Percentiles rank a stretch among this genome's conserved stretches.
These are phyloP conservation scores for Eucalyptus erythrocorys DNA, from an alignment of 345 rosid genomes.

Conservation along the genomic window DNA sequence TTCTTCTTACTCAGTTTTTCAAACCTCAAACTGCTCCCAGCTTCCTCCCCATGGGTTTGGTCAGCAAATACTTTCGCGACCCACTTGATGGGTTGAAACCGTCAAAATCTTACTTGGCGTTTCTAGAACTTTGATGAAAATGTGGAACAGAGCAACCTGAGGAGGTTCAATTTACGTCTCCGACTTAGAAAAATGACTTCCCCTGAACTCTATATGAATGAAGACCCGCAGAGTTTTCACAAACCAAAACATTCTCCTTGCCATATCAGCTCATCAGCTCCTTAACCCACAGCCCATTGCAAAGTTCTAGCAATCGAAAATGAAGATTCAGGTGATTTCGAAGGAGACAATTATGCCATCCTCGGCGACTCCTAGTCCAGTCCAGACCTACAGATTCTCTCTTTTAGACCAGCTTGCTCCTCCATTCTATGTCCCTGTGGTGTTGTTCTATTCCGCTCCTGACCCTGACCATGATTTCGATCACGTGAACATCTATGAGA, in stretches of 20 bases:
- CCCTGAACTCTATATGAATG: neutral
- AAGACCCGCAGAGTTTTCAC: neutral
- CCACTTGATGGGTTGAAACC: neutral
- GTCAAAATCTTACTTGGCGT: neutral
- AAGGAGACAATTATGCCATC: slow-evolving; percentile 4
- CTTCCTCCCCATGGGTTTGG: neutral
- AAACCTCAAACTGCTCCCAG: neutral
- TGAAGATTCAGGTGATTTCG: neutral
- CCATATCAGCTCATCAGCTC: neutral
- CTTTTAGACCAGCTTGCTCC: slow-evolving; percentile 12
- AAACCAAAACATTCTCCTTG: neutral
- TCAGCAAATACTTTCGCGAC: neutral
- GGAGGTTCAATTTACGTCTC: neutral
- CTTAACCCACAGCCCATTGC: neutral
- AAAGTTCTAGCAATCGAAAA: neutral
- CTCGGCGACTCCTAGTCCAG: slow-evolving; percentile 1
- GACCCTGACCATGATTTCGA: neutral
- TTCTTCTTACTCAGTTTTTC: neutral
- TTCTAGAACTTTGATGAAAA: neutral
- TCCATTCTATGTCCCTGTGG: neutral
- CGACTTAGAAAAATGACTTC: neutral
- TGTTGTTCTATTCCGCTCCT: neutral
- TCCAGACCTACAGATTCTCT: neutral
- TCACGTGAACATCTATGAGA: neutral
- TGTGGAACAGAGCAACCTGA: neutral